phyloP scores from a whole-genome alignment of 306 rosid species.

The Arachis stenosperma region DNA sequence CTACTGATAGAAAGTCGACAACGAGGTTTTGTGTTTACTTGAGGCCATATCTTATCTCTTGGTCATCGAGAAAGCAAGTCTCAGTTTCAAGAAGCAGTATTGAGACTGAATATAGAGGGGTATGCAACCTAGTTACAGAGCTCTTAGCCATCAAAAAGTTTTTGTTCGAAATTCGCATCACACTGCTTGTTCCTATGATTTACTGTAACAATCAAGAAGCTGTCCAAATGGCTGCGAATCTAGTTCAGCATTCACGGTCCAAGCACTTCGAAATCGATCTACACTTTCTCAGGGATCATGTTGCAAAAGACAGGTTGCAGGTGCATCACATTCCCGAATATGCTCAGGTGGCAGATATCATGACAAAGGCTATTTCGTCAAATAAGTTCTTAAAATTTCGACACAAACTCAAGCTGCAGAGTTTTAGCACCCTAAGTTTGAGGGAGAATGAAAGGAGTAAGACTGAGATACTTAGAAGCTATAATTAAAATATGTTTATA shows the following conservation, averaged over 20 bases:
- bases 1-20: neutral
- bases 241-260: neutral
- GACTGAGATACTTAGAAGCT: no score
- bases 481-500: no score
- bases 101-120: neutral
- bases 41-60: neutral
- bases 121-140: neutral
- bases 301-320: neutral
- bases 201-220: neutral
- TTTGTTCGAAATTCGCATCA: no score
- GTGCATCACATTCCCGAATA: no score
- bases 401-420: no score
- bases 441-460: no score
- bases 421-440: no score
- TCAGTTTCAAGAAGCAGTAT: neutral
- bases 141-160: accelerated
- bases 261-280: neutral
- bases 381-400: no score
- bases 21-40: neutral
- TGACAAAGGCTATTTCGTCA: no score
- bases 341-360: no score
- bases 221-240: neutral
- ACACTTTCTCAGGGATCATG: neutral
- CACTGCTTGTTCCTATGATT: neutral
- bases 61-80: neutral